Base-by-base conservation (phyloP, 1,284 basidiomycete genomes). In the Tylopilus orsonianus region DNA sequence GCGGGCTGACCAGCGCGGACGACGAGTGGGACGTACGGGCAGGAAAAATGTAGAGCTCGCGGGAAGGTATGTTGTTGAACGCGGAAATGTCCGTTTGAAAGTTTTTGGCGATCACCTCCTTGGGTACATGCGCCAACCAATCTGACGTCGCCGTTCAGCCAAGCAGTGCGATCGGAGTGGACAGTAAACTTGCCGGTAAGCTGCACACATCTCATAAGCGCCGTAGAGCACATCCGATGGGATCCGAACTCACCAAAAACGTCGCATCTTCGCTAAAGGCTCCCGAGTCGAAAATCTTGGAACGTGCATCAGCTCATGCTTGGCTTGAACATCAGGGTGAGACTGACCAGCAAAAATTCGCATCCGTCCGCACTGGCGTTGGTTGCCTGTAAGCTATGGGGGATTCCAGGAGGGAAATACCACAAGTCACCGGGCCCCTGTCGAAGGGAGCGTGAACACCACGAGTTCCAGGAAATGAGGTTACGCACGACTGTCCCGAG, bases 21-120 rank as follows among this genome's bases (percentile, higher is more conserved):
- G 42, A 56, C 49, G 35, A 51, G 51, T 45, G 49, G 54, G 35
- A 47, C 61, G 8, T 53, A 67, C 74, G 18, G n/a, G 44, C 67
- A 35, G 77, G 77, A 59, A 81, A 81, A 40, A 81, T 80, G 56
- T 79, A 81, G 7, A 80, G 61, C 51, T 77, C 70, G 4, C 66
- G 52, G 12, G 69, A 63, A 1, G 78, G 80, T 39, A 81, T 73
- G 44, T 71, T 61, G 46, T 71, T 62, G 45, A 80, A 80, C 6
- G 70, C 68, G 1, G 70, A 61, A 2, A 71, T 56, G 44, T 60
- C 51, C 18, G 71, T 61, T 36, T 62, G 56, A 53, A 80, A 79
- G 57, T 80, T 80, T 58, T 79, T 78, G 24, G 73, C 74, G 2
- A 82, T 60, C 4, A 81, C 75, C 42, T 74, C 73, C 51, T 73